Evolutionary conservation across 805 yeast species (phyloP), one percentile per base, ranked within the genome.

Genomic region (Saturnispora besseyi): DNA sequence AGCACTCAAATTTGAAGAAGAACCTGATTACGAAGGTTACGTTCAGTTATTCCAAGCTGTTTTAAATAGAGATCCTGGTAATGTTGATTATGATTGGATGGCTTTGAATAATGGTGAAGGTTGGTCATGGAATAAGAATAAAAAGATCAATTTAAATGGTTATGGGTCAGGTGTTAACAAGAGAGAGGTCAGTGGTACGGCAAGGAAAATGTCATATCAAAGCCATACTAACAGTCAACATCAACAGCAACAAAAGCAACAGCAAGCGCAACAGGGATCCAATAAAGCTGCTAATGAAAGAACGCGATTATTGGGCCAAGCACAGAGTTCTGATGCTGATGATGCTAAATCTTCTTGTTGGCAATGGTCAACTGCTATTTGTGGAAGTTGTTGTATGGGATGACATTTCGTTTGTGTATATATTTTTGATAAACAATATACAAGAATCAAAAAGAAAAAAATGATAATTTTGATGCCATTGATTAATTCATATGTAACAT

Each of bases 61-160:
- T 4, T 67, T 86, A 57, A 12, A 41, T 9, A 34, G 22, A 15
- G 42, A 42, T 21, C 24, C 42, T 4, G 44, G 46, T 2, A 10
- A 8, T 10, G 38, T 26, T 5, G 46, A 41, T n/a, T 86, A 82
- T 59, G 95, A 86, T 61, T 84, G 95, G 95, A 78, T 82, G 81
- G 81, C 77, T 58, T 73, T 85, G 57, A 85, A 85, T 61, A 79
- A 80, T 46, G 93, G 93, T 44, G 77, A 77, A 62, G 93, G 93
- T 15, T 85, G 93, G 93, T 88, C 84, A 62, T 76, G 86, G 59
- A 62, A 74, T 53, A 77, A 83, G 53, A 85, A 85, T 62, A 84
- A 82, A 63, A 83, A 87, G 62, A 87, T 87, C 43, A 85, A 85
- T 66, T 67, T 85, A 55, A 88, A 85, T 63, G 95, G 95, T 4